Conservation (phyloP, 352 stramenopile species). For the Globisporangium cystogenes region DNA sequence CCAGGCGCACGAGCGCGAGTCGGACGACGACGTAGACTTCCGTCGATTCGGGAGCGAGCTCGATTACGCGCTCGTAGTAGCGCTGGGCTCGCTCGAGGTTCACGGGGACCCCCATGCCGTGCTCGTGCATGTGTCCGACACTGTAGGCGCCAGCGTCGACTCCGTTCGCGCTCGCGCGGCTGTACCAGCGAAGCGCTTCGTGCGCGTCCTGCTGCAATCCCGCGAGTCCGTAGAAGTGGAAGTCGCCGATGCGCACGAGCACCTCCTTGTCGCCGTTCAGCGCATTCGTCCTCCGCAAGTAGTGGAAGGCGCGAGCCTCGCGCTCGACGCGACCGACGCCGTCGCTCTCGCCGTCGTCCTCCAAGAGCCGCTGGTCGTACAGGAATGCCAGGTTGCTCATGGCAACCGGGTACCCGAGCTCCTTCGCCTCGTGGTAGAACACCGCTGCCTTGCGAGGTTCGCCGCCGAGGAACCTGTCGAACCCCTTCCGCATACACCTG, state of each 20-base stretch:
- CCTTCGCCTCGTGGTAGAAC: slow-evolving; percentile 56
- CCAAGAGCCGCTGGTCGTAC: slow-evolving; percentile 53
- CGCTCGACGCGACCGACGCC: slow-evolving; percentile 1
- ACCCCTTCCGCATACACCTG: slow-evolving; percentile 39
- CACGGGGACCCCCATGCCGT: slow-evolving; percentile 37
- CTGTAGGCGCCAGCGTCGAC: slow-evolving; percentile 60
- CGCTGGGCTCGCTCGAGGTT: slow-evolving; percentile 47
- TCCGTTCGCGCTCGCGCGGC: slow-evolving; percentile 53
- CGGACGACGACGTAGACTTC: slow-evolving; percentile 30
- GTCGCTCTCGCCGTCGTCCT: slow-evolving; percentile 5
- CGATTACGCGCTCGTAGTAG: slow-evolving; percentile 58
- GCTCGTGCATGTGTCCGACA: slow-evolving; percentile 71
- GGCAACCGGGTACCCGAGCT: slow-evolving; percentile 57
- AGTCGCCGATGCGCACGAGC: slow-evolving; percentile 69
- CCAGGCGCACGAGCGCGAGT: slow-evolving; percentile 31
- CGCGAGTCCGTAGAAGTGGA: slow-evolving; percentile 63
- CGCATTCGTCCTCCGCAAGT: slow-evolving; percentile 27
- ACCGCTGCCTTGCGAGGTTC: slow-evolving; percentile 42
- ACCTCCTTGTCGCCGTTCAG: slow-evolving; percentile 51
- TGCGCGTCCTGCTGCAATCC: slow-evolving; percentile 24
- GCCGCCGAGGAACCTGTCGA: slow-evolving; percentile 46
- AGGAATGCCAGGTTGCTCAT: slow-evolving; percentile 74
- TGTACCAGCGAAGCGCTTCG: slow-evolving; percentile 63
- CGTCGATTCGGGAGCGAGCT: slow-evolving; percentile 27
- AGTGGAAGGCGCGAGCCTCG: slow-evolving; percentile 31